Evolutionary conservation across 2,329 filamentous ascomycete genomes (phyloP), one percentile per base, ranked within the genome.

Genomic region (Aspergillus intermedius): DNA sequence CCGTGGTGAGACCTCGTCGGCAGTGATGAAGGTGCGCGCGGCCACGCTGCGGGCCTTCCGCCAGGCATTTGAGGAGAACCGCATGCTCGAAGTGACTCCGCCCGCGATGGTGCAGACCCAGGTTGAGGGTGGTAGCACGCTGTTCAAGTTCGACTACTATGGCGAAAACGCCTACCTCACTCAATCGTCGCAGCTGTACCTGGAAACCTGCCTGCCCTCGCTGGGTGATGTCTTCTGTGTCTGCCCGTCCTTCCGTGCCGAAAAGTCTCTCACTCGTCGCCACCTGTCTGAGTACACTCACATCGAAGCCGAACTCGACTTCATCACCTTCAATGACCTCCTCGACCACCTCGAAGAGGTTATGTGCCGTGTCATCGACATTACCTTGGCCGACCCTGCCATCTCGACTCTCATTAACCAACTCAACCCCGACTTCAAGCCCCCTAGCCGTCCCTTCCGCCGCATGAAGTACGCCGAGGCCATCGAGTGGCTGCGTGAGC

Each of bases 201-300:
- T 98, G 50, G 93, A 98, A 77, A 98, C 93, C 28, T 89, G 86
- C 57, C 77, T 98, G 28, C 89, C 91, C 9, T 88, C 86, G 45
- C 79, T 97, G 62, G 93, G 93, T 59, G 88, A 96, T 67, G 90
- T 96, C 46, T 98, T 94, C 80, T 97, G 91, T 68, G 91, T 98
- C 62, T 91, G 95, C 72, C 95, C 95, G 71, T 97, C 91, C 2
- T 98, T 98, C 84, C 91, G 93, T 53, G 93, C 93, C 12, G 93
- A 98, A 73, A 96, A 96, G 75, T 91, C 86, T 5, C 78, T 97
- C 49, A 98, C 93, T 44, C 87, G 93, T 53, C 88, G 93, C 63
- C 93, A 98, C 69, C 74, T 98, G 61, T 88, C 89, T 43, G 93
- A 98, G 73, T 98, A 96, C 76, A 95, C 91, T 1, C 93, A 98